phyloP scores from a whole-genome alignment of 2,329 filamentous ascomycete genomes.

The Elsinoe australis region DNA sequence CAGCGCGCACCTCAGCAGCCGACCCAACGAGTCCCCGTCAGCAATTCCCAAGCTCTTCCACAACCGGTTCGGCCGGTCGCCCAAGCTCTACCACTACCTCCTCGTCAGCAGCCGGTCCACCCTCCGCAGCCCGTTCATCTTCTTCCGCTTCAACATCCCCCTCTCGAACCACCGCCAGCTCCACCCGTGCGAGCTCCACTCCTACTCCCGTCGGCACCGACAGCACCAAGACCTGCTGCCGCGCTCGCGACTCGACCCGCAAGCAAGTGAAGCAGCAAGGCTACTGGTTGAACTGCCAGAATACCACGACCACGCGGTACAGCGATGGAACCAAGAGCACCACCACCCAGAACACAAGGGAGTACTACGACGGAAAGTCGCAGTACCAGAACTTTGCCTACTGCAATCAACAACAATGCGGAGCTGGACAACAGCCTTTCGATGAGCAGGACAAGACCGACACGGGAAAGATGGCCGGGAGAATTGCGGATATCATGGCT shows the following conservation, averaged over 20 bases:
- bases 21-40: no score
- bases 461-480: neutral
- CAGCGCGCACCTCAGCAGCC: no score
- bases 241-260: neutral
- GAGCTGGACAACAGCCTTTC: neutral
- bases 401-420: neutral
- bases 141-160: neutral
- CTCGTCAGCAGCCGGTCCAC: no score
- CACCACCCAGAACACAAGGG: neutral
- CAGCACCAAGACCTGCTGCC: neutral
- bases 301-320: neutral
- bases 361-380: neutral
- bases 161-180: neutral
- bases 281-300: slow-evolving; percentile 1
- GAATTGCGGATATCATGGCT: neutral
- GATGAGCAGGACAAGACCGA: neutral
- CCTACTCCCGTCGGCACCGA: neutral
- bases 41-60: no score
- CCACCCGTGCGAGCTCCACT: no score
- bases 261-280: neutral
- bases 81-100: no score
- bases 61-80: no score
- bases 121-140: no score
- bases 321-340: slow-evolving; percentile 4
- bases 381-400: neutral